Conservation (phyloP, 2,329 filamentous ascomycete genomes). For the Colletotrichum sidae region DNA sequence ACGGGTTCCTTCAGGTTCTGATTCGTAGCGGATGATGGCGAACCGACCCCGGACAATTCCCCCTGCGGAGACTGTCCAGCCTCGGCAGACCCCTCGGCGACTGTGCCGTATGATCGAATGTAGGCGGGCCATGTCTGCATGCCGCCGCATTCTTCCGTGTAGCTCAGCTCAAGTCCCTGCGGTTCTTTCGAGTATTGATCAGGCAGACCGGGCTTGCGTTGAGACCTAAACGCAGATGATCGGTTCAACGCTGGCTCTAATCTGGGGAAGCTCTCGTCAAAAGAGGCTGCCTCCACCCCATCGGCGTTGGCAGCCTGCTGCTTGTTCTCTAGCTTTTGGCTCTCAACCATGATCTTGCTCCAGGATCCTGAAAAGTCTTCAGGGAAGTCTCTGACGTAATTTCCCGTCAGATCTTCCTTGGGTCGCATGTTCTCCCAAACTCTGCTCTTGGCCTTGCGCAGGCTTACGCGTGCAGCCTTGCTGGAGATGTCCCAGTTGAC, state of each 20-base stretch:
- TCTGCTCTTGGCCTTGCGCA: slow-evolving; percentile 36
- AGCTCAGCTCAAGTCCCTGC: slow-evolving; percentile 61
- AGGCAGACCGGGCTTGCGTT: slow-evolving; percentile 38
- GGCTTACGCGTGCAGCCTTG: slow-evolving; percentile 25
- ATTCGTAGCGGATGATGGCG: background rate
- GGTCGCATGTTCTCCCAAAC: slow-evolving; percentile 26
- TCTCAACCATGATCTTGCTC: slow-evolving; percentile 43
- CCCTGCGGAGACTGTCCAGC: slow-evolving; percentile 5
- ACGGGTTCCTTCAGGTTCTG: slow-evolving; percentile 39
- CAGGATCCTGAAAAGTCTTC: slow-evolving; percentile 61
- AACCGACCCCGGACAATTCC: background rate
- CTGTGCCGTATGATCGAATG: slow-evolving; percentile 48
- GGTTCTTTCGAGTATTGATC: slow-evolving; percentile 58
- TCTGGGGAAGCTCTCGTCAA: slow-evolving; percentile 56
- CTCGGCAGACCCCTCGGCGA: slow-evolving; percentile 22
- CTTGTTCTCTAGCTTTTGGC: slow-evolving; percentile 26
- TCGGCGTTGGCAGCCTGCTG: slow-evolving; percentile 39
- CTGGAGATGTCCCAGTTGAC: slow-evolving; percentile 34
- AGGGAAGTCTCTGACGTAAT: slow-evolving; percentile 63
- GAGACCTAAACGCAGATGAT: slow-evolving; percentile 15
- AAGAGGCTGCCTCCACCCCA: slow-evolving; percentile 49
- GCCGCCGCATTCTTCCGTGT: slow-evolving; percentile 55
- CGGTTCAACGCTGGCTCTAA: slow-evolving; percentile 48
- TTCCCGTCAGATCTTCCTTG: slow-evolving; percentile 54
- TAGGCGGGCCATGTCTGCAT: slow-evolving; percentile 48